These are phyloP conservation scores for Phanerochaete sordida DNA, from an alignment of 768 basidiomycete species.

Conservation along the genomic window DNA sequence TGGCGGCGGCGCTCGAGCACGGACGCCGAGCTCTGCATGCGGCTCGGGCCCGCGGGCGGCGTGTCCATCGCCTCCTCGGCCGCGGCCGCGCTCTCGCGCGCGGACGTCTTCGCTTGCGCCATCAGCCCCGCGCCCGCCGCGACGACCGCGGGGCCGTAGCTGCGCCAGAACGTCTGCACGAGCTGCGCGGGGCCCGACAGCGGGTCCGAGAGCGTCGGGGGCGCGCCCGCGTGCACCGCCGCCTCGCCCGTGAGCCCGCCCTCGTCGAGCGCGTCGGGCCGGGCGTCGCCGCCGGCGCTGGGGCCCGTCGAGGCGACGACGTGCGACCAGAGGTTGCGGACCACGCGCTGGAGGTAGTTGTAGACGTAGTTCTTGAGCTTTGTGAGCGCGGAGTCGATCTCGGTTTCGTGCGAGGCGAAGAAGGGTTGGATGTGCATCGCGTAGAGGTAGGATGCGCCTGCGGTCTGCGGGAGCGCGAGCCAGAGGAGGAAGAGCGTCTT, in stretches of 20 bases:
- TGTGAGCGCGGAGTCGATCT: conserved; percentile 81
- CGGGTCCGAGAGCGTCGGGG: conserved; percentile 49
- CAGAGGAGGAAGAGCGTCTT: conserved; percentile 87
- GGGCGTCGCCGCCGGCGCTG: conserved; percentile 22
- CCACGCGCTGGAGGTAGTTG: conserved; percentile 59
- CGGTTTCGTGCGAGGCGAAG: conserved; percentile 75
- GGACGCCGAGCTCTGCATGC: conserved; percentile 25
- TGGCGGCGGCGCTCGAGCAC: conserved; percentile 45
- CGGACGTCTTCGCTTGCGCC: conserved; percentile 33
- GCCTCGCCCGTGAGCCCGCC: conserved; percentile 20
- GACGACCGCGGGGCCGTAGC: conserved; percentile 71
- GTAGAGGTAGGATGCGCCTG: conserved; percentile 86
- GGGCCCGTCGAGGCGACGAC: conserved; percentile 48
- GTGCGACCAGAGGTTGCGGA: conserved; percentile 65
- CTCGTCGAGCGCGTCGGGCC: conserved; percentile 18
- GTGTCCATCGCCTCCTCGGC: conserved; percentile 17
- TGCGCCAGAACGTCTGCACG: conserved; percentile 66
- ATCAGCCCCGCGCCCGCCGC: conserved; percentile 66
- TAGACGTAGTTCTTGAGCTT: conserved; percentile 57
- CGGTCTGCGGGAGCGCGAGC: conserved; percentile 86
- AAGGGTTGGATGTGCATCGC: conserved; percentile 75
- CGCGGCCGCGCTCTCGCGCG: conserved; percentile 17
- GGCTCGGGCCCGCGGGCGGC: conserved; percentile 15
- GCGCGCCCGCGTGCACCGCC: conserved; percentile 27
- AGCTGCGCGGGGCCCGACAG: conserved; percentile 65